Evolutionary conservation across 768 basidiomycete genomes (phyloP).

Genomic region (Lactarius sanguifluus): DNA sequence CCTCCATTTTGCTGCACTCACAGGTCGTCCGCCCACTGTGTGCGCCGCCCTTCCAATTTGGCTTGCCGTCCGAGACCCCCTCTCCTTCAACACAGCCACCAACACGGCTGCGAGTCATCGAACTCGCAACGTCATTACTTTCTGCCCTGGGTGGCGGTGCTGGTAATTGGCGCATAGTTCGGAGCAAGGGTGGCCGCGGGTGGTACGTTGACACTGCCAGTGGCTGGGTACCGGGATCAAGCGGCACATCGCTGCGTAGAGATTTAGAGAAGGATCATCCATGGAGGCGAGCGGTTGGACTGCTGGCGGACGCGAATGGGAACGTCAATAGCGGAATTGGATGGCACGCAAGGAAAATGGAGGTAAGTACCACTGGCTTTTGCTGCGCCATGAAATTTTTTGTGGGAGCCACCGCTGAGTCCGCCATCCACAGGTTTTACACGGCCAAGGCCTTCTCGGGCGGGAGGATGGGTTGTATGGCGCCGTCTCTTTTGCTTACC

Average conservation of each 20-base stretch:
- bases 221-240: constrained; percentile 64
- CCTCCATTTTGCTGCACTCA: constrained; percentile 73
- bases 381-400: background rate
- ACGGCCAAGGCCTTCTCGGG: constrained; percentile 88
- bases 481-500: constrained; percentile 92
- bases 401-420: constrained; percentile 11
- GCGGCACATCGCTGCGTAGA: constrained; percentile 43
- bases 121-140: constrained; percentile 72
- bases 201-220: constrained; percentile 93
- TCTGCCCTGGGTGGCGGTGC: constrained; percentile 74
- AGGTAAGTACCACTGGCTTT: constrained; percentile 34
- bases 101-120: constrained; percentile 83
- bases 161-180: constrained; percentile 84
- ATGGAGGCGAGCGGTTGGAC: constrained; percentile 66
- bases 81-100: constrained; percentile 45
- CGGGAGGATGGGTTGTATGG: constrained; percentile 93
- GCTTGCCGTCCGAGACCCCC: constrained; percentile 39
- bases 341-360: constrained; percentile 92
- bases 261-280: constrained; percentile 51
- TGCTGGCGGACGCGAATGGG: constrained; percentile 76
- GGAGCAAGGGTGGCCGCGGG: constrained; percentile 88
- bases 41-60: constrained; percentile 72
- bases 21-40: constrained; percentile 79
- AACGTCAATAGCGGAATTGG: constrained; percentile 91
- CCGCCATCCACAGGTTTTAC: constrained; percentile 48